These are phyloP conservation scores for Chalara sp. DNA, from an alignment of 2,329 filamentous ascomycete species.

Conservation along the genomic window DNA sequence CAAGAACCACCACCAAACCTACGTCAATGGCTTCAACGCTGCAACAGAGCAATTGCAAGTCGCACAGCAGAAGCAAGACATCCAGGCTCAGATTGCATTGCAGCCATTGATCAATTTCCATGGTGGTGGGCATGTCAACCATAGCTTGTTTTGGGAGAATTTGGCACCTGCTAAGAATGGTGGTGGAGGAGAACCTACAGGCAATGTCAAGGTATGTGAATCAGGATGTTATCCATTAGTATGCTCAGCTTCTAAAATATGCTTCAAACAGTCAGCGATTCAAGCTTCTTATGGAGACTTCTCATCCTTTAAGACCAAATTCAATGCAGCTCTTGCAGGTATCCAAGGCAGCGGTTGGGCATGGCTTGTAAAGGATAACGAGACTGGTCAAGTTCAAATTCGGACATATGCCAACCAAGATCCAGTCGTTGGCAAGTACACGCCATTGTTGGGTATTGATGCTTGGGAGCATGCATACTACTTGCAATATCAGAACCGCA, in stretches of 20 bases:
- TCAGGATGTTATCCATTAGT: not conserved
- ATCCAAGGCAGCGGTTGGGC: slow-evolving; percentile 55
- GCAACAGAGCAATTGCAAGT: slow-evolving; percentile 64
- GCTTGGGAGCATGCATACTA: slow-evolving; percentile 97
- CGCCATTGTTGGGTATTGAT: slow-evolving; percentile 81
- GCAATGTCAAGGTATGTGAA: slow-evolving; percentile 34
- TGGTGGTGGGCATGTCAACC: slow-evolving; percentile 61
- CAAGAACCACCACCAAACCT: slow-evolving; percentile 90
- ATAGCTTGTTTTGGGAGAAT: slow-evolving; percentile 65
- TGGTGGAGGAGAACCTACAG: slow-evolving; percentile 51
- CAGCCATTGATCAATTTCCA: slow-evolving; percentile 59
- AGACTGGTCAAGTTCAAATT: slow-evolving; percentile 49
- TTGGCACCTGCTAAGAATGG: slow-evolving; percentile 60
- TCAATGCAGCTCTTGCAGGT: slow-evolving; percentile 51
- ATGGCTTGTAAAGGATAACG: slow-evolving; percentile 49
- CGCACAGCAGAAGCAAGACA: slow-evolving; percentile 45
- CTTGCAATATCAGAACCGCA: slow-evolving; percentile 93
- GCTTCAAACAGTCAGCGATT: slow-evolving; percentile 21
- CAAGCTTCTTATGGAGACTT: slow-evolving; percentile 41
- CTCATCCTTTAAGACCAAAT: slow-evolving; percentile 47
- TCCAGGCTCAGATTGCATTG: slow-evolving; percentile 44
- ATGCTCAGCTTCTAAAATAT: not conserved
- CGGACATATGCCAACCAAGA: slow-evolving; percentile 81
- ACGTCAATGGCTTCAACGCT: slow-evolving; percentile 83
- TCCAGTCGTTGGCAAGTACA: slow-evolving; percentile 75